Evolutionary conservation across 164 flowering plant genomes (phyloP), one percentile per base, ranked within the genome.

Genomic region (Litsea cubeba): DNA sequence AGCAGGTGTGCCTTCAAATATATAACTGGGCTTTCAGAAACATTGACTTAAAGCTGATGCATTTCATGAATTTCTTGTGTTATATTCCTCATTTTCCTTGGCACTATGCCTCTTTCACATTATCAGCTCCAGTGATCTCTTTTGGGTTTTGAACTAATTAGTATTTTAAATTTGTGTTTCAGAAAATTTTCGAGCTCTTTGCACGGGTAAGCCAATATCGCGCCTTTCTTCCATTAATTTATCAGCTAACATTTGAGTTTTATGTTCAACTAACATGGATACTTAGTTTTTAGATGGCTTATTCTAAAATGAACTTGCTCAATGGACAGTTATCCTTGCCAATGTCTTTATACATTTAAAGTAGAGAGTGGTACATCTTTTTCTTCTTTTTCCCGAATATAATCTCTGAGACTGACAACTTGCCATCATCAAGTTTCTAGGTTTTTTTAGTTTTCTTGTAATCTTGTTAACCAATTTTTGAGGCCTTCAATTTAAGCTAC

Each of bases 171-270:
- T 40, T 67, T 3, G 49, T 71, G 68, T 54, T 78, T 81, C 94
- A 94, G 98, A 94, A 80, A 92, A 94, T 70, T 94, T 94, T 81
- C 85, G 98, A 78, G 94, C 97, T n/a, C 80, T 94, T 62, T 94
- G 98, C 85, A 94, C 98, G 70, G 97, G 98, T 94, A 82, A 23
- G 64, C 68, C 46, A 46, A 14, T 67, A 12, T 18, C 26, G 14
- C 46, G 1, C 72, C 20, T 22, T 51, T 74, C 35, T 51, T 73
- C 1, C 30, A 14, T 26, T 30, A 65, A 65, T 26, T 65, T 26
- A 24, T 26, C 8, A 0, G 40, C 20, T 20, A 28, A 15, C 7
- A 25, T 15, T 65, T 30, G 60, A 65, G 28, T 5, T 30, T 30
- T 26, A 65, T 65, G 69, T 28, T 28, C 28, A 11, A 65, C 60